Conservation (phyloP, 192 early-diverging fungal genomes). For the Backusella psychrophila region DNA sequence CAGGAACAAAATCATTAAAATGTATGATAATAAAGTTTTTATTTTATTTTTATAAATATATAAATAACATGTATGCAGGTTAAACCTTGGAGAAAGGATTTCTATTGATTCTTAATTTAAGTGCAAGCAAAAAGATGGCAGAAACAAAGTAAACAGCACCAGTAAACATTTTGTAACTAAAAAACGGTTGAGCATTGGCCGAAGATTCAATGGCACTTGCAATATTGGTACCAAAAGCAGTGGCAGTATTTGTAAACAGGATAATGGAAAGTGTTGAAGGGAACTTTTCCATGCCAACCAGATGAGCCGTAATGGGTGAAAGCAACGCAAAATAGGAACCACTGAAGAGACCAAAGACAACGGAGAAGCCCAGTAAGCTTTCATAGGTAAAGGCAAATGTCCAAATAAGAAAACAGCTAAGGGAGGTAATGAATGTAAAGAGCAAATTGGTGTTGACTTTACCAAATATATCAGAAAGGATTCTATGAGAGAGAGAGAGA, state of each 20-base stretch:
- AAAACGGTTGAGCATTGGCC: conserved; percentile 20
- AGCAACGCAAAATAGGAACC: conserved; percentile 35
- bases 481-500: not conserved
- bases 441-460: conserved; percentile 30
- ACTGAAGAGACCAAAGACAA: conserved; percentile 33
- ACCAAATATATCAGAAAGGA: conserved; percentile 31
- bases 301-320: conserved; percentile 17
- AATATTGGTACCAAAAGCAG: conserved; percentile 35
- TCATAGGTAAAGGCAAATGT: conserved; percentile 33
- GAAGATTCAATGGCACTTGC: conserved; percentile 29
- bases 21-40: too few species aligned
- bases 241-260: conserved; percentile 14
- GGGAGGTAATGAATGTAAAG: conserved; percentile 20
- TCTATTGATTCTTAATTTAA: conserved; percentile 20
- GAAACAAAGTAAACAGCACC: conserved; percentile 15
- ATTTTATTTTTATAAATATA: too few species aligned
- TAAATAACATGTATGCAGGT: too few species aligned
- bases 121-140: not conserved
- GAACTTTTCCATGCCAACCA: conserved; percentile 28
- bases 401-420: conserved; percentile 31
- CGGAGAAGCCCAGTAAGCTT: conserved; percentile 24
- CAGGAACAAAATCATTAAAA: too few species aligned
- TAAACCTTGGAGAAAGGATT: conserved; percentile 17
- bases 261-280: conserved; percentile 20
- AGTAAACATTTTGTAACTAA: conserved; percentile 45